These are phyloP conservation scores for Solanum sitiens DNA, from an alignment of 257 asterid genomes.

Conservation along the genomic window DNA sequence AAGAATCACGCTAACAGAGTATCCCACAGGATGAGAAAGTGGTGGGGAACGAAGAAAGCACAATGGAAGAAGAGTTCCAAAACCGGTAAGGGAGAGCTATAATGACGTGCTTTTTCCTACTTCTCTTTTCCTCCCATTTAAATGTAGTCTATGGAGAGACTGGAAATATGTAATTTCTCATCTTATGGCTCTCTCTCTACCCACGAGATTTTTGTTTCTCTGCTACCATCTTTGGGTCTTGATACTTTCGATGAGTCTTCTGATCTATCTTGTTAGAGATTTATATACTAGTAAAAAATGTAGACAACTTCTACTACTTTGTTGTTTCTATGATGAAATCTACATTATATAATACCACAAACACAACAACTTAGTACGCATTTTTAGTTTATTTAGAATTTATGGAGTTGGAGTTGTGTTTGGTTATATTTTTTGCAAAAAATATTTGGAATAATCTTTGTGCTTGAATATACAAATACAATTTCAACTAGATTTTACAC, in stretches of 20 bases:
- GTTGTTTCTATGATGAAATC: neutral
- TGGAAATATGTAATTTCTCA: neutral
- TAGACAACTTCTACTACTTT: neutral
- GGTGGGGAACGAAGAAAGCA: conserved; percentile 58
- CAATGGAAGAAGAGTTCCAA: conserved; percentile 25
- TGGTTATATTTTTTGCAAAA: neutral
- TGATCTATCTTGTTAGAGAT: neutral
- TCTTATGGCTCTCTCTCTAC: neutral
- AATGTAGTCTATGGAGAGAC: neutral
- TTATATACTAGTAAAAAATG: neutral
- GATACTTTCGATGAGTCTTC: neutral
- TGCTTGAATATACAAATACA: neutral
- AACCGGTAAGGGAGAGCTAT: conserved; percentile 48
- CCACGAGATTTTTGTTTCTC: neutral
- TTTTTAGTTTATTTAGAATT: neutral
- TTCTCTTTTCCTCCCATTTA: neutral
- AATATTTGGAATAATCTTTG: neutral
- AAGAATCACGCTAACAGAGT: conserved; percentile 37
- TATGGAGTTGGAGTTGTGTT: neutral
- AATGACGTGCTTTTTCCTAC: neutral
- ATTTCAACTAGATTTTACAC: neutral
- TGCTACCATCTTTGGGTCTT: neutral
- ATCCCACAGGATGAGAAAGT: conserved; percentile 35
- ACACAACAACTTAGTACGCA: neutral
- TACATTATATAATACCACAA: neutral